Base-by-base conservation (phyloP, 2,329 filamentous ascomycete genomes). In the Aspergillus aculeatus region DNA sequence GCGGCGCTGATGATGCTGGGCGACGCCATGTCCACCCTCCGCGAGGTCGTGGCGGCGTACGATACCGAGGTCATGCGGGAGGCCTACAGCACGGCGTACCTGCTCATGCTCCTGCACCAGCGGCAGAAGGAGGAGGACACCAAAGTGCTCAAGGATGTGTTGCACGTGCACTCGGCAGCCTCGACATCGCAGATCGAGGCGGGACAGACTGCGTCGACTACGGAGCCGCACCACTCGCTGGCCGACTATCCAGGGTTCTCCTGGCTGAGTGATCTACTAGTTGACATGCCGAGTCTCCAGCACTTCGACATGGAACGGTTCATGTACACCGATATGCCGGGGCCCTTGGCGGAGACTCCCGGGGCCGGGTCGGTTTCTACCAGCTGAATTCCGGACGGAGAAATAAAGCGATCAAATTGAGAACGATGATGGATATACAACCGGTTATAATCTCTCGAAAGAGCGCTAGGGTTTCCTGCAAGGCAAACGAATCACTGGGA, bases 71-170 rank as follows among this genome's bases (percentile, higher is more conserved):
- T 78, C 1, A 81, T 83, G 61, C 79, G 79, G 5, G 84, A 86
- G 63, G 83, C 83, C 0, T 73, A 84, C 19, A 81, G 80, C 14
- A 84, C 83, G 0, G 83, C 84, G 0, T 83, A 81, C 12, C 69
- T 85, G 24, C 75, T 86, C 16, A 77, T 86, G 11, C 70, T 81
- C 0, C 71, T 86, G 48, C 82, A 85, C 47, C 81, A 84, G 58
- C 74, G 78, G 6, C 73, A 78, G 12, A 83, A 82, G 54, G 79
- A 83, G 60, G 79, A 81, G 56, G 73, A 76, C 58, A 73, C 72
- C 3, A 61, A 63, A 19, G 67, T 66, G 19, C 68, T 84, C 5
- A 68, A 67, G 0, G 72, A 78, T n/a, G 73, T 81, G 0, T 60
- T 81, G 7, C 70, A 73, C 41, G 67, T 64, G 0, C 77, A 76